Evolutionary conservation across 2,329 filamentous ascomycete species (phyloP).

Genomic region (Xylariaceae sp.): DNA sequence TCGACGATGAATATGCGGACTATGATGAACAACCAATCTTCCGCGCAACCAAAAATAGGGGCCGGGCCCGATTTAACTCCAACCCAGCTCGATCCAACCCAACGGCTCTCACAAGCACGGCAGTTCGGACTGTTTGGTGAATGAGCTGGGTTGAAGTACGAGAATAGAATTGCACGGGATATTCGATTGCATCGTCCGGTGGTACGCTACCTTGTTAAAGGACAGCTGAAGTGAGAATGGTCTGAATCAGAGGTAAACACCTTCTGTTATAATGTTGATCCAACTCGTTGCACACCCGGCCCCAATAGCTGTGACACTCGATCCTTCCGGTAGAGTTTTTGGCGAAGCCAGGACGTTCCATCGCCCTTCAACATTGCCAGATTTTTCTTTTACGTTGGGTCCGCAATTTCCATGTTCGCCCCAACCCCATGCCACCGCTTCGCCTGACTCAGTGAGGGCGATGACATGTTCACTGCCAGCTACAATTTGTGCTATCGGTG

Average conservation of each 20-base stretch:
- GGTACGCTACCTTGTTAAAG: too few species aligned
- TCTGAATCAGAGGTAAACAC: constrained; percentile 29
- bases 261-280: constrained; percentile 50
- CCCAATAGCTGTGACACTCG: constrained; percentile 60
- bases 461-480: constrained; percentile 90
- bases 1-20: constrained; percentile 44
- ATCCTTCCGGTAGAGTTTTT: constrained; percentile 50
- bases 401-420: constrained; percentile 98
- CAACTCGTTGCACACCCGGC: constrained; percentile 93
- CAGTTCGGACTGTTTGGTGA: constrained; percentile 42
- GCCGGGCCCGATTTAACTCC: constrained; percentile 12
- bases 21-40: constrained; percentile 29
- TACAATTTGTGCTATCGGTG: constrained; percentile 61
- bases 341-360: constrained; percentile 66
- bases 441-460: constrained; percentile 61
- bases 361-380: constrained; percentile 61
- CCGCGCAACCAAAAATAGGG: constrained; percentile 23
- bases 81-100: constrained; percentile 64
- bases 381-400: constrained; percentile 55
- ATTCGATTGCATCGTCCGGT: too few species aligned
- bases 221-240: too few species aligned
- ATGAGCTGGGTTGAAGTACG: constrained; percentile 18
- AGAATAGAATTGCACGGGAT: too few species aligned
- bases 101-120: constrained; percentile 67
- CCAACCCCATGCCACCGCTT: constrained; percentile 89